Evolutionary conservation across 2,329 filamentous ascomycete species (phyloP).

Genomic region (Colletotrichum filicis): DNA sequence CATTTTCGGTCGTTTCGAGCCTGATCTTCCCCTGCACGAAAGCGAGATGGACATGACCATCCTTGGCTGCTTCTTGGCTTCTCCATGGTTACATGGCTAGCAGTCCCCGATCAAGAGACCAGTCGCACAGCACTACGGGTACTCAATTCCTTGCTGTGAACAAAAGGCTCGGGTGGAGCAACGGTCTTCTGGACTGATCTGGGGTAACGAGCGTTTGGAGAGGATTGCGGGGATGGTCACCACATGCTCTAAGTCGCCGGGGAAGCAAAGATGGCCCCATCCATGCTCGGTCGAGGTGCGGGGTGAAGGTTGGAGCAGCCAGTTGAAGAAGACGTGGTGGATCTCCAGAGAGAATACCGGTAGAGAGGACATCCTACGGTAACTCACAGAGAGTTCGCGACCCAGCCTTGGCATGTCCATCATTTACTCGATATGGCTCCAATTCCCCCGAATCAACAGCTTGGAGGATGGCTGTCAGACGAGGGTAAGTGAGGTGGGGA

Average conservation of each 20-base stretch:
- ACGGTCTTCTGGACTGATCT: neutral
- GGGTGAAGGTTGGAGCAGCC: conserved; percentile 26
- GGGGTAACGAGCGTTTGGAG: conserved; percentile 26
- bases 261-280: conserved; percentile 7
- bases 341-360: neutral
- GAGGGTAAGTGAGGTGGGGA: conserved; percentile 1
- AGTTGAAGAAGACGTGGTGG: conserved; percentile 20
- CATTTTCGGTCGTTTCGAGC: conserved; percentile 31
- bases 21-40: conserved; percentile 5
- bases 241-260: conserved; percentile 5
- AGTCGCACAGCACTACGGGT: too few relatives aligned
- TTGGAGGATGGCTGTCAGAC: neutral
- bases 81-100: neutral
- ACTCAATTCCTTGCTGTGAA: neutral
- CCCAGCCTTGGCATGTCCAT: conserved; percentile 11
- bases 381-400: neutral
- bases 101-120: neutral
- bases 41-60: neutral
- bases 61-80: conserved; percentile 10
- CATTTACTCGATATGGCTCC: neutral
- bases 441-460: neutral
- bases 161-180: neutral
- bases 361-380: neutral
- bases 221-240: conserved; percentile 26
- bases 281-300: conserved; percentile 14